Percentiles rank a stretch among this genome's conserved stretches.
phyloP scores from a whole-genome alignment of 108 stramenopile species.

The Skeletonema grethae region DNA sequence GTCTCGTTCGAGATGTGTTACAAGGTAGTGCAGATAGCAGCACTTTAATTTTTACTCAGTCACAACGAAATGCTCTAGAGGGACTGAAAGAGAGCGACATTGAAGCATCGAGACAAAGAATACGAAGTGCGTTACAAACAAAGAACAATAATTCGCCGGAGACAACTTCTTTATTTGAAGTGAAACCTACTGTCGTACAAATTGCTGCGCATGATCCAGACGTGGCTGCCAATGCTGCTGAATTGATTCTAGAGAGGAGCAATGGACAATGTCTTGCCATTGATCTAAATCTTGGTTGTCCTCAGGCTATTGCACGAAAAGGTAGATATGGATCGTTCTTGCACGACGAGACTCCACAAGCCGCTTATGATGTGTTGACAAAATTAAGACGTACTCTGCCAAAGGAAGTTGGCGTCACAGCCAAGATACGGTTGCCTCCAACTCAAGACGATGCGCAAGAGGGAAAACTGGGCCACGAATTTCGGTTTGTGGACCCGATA shows the following conservation, averaged over 20 bases:
- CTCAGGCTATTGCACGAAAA: constrained; percentile 78
- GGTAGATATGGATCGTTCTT: constrained; percentile 88
- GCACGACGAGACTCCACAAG: constrained; percentile 75
- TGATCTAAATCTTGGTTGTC: constrained; percentile 87
- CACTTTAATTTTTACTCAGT: constrained; percentile 4
- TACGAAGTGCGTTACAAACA: constrained; percentile 21
- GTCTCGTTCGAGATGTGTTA: constrained; percentile 34
- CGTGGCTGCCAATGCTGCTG: constrained; percentile 78
- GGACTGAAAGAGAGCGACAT: constrained; percentile 22
- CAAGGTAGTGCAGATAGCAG: constrained; percentile 11
- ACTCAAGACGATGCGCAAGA: constrained; percentile 33
- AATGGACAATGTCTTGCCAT: constrained; percentile 42
- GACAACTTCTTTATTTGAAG: constrained; percentile 22
- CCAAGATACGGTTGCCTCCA: constrained; percentile 78
- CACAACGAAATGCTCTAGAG: constrained; percentile 26
- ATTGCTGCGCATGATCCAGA: constrained; percentile 92
- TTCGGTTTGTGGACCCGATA: constrained; percentile 6
- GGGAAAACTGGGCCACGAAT: constrained; percentile 26
- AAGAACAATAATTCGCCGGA: not conserved
- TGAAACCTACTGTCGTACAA: constrained; percentile 78
- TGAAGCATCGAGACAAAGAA: constrained; percentile 26
- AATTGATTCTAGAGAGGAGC: constrained; percentile 60
- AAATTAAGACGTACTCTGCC: constrained; percentile 60
- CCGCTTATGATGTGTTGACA: constrained; percentile 56
- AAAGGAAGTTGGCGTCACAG: constrained; percentile 58